Evolutionary conservation across 768 basidiomycete species (phyloP).

Genomic region (Kwoniella mangroviensis): DNA sequence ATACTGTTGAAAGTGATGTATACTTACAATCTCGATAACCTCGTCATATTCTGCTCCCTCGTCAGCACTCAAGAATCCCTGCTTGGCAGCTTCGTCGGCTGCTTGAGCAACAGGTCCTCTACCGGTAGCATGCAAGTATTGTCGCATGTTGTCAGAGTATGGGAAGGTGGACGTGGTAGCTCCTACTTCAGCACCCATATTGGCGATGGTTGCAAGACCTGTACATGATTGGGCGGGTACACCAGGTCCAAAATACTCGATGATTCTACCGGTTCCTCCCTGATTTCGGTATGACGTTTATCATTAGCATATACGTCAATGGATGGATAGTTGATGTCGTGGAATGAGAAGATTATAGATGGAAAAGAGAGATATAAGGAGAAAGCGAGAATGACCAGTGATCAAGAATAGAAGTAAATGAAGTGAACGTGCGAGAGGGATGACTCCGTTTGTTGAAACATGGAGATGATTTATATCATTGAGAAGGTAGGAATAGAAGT

Average conservation of each 20-base stretch:
- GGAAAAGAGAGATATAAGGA: neutral
- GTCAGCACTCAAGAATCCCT: conserved; percentile 81
- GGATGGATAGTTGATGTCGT: too few relatives aligned
- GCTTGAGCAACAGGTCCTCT: conserved; percentile 81
- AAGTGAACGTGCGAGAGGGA: too few relatives aligned
- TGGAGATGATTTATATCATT: too few relatives aligned
- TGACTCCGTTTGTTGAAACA: too few relatives aligned
- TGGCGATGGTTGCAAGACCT: conserved; percentile 91
- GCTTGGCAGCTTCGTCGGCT: conserved; percentile 78
- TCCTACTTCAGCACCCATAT: conserved; percentile 99
- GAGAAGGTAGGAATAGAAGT: neutral
- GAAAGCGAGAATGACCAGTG: neutral
- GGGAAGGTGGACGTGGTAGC: conserved; percentile 99
- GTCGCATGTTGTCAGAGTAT: conserved; percentile 85
- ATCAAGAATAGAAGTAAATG: neutral
- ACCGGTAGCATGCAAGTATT: conserved; percentile 87
- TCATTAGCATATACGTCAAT: too few relatives aligned
- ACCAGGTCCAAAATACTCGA: conserved; percentile 96
- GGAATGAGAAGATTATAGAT: neutral
- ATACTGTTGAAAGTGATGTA: neutral
- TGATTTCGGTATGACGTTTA: conserved; percentile 48
- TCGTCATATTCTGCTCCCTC: conserved; percentile 91
- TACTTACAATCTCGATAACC: conserved; percentile 83
- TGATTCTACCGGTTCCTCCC: conserved; percentile 94
- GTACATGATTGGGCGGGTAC: conserved; percentile 89